A percentile compares a stretch with the other conserved stretches of the same genome.
These are phyloP conservation scores for Phytophthora pseudosyringae DNA, from an alignment of 352 stramenopile genomes.

Conservation along the genomic window DNA sequence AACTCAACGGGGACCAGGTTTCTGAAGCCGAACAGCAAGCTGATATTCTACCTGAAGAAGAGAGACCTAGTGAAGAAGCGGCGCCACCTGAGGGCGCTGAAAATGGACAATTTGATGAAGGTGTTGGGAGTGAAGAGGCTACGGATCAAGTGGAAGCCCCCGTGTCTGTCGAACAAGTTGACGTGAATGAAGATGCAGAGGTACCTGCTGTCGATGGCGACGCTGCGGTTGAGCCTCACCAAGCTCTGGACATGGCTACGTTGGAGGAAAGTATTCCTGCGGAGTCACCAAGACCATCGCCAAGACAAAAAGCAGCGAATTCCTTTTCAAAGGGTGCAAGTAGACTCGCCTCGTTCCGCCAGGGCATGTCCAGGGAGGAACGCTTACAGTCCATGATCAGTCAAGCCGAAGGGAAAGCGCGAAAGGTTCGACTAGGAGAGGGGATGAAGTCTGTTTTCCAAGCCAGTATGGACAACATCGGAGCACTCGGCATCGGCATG, in stretches of 20 bases:
- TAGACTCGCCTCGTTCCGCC: slow-evolving; percentile 14
- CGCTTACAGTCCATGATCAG: slow-evolving; percentile 31
- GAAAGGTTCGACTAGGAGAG: slow-evolving; percentile 42
- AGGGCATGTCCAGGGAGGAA: slow-evolving; percentile 20
- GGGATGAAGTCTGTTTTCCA: slow-evolving; percentile 44
- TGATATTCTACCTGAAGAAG: background rate
- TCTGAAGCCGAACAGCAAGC: background rate
- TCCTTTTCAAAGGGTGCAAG: slow-evolving; percentile 6
- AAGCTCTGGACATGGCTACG: slow-evolving; percentile 26
- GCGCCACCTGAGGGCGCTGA: background rate
- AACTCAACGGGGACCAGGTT: background rate
- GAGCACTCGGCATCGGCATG: slow-evolving; percentile 58
- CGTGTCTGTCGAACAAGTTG: slow-evolving; percentile 4
- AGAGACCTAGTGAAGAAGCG: background rate
- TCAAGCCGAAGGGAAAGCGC: slow-evolving; percentile 26
- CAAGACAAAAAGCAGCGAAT: background rate
- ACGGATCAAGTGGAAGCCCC: slow-evolving; percentile 7
- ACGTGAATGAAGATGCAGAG: slow-evolving; percentile 4
- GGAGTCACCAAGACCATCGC: background rate
- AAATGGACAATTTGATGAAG: background rate
- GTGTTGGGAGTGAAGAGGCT: background rate
- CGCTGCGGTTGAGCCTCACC: background rate
- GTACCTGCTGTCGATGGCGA: too few relatives aligned
- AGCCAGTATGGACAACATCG: slow-evolving; percentile 49
- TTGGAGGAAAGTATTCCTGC: slow-evolving; percentile 17